Percentiles rank a stretch among this genome's conserved stretches.
phyloP scores from a whole-genome alignment of 1,284 basidiomycete species.

The Cryptococcus sp. region DNA sequence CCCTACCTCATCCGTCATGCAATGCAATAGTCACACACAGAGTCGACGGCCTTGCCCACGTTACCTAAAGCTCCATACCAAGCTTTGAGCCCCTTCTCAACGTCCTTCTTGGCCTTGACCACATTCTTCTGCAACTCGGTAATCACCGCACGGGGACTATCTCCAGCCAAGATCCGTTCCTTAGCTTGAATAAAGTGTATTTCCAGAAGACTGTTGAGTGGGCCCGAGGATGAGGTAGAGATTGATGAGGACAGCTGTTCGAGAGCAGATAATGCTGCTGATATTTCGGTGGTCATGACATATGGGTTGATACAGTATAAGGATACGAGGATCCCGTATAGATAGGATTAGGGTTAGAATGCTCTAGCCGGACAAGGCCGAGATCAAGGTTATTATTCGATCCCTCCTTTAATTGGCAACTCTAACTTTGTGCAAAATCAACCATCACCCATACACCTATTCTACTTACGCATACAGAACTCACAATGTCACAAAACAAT shows the following conservation, averaged over 20 bases:
- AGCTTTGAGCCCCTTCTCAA: conserved; percentile 82
- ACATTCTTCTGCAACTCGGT: conserved; percentile 57
- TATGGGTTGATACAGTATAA: no score
- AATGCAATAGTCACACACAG: conserved; percentile 54
- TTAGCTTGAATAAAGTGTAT: conserved; percentile 58
- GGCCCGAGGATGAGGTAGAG: conserved; percentile 58
- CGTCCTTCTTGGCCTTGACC: conserved; percentile 70
- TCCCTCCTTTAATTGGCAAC: no score
- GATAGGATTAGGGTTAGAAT: no score
- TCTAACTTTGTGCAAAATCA: no score
- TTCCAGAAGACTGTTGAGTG: conserved; percentile 65
- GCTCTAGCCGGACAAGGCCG: no score
- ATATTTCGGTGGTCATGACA: conserved; percentile 27
- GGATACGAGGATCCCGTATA: no score
- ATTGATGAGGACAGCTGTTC: conserved; percentile 52
- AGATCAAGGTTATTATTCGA: no score
- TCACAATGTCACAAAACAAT: conserved; percentile 30
- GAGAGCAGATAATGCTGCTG: conserved; percentile 32
- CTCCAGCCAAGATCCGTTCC: conserved; percentile 56
- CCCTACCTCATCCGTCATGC: neutral
- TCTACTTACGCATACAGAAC: neutral
- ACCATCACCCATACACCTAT: no score
- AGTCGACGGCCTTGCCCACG: conserved; percentile 80
- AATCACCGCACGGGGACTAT: conserved; percentile 56
- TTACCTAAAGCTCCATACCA: conserved; percentile 69